A percentile compares a stretch with the other conserved stretches of the same genome.
These are phyloP conservation scores for Clarkia xantiana DNA, from an alignment of 345 rosid genomes.

Conservation along the genomic window DNA sequence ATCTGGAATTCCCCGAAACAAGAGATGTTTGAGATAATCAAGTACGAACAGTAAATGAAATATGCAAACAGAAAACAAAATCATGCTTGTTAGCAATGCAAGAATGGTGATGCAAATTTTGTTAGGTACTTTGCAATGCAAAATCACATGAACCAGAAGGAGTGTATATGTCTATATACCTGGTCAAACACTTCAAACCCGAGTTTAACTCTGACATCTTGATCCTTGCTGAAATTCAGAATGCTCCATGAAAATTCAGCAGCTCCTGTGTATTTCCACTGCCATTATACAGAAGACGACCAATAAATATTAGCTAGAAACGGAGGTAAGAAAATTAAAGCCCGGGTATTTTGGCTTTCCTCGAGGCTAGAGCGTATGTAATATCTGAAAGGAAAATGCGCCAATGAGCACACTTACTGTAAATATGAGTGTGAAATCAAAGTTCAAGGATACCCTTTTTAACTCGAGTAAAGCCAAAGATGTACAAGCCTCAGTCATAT, in stretches of 20 bases:
- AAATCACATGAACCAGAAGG: not conserved
- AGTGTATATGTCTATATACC: conserved; percentile 22
- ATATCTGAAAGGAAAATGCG: too few relatives aligned
- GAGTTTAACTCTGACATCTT: conserved; percentile 66
- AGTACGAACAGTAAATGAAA: not conserved
- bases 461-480: too few relatives aligned
- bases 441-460: too few relatives aligned
- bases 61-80: not conserved
- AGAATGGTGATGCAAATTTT: too few relatives aligned
- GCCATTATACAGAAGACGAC: conserved; percentile 10
- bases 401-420: too few relatives aligned
- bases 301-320: conserved; percentile 2
- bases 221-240: conserved; percentile 59
- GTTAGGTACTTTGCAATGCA: too few relatives aligned
- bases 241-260: conserved; percentile 70
- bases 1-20: conserved; percentile 29
- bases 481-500: not conserved
- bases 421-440: too few relatives aligned
- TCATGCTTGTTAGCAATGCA: too few relatives aligned
- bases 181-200: conserved; percentile 63
- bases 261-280: conserved; percentile 72
- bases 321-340: not conserved
- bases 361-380: too few relatives aligned
- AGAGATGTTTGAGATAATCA: not conserved
- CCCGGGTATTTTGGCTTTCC: too few relatives aligned